A percentile compares a stretch with the other conserved stretches of the same genome.
Evolutionary conservation across 2,329 filamentous ascomycete genomes (phyloP).

Genomic region (Chrysoporthe cubensis): DNA sequence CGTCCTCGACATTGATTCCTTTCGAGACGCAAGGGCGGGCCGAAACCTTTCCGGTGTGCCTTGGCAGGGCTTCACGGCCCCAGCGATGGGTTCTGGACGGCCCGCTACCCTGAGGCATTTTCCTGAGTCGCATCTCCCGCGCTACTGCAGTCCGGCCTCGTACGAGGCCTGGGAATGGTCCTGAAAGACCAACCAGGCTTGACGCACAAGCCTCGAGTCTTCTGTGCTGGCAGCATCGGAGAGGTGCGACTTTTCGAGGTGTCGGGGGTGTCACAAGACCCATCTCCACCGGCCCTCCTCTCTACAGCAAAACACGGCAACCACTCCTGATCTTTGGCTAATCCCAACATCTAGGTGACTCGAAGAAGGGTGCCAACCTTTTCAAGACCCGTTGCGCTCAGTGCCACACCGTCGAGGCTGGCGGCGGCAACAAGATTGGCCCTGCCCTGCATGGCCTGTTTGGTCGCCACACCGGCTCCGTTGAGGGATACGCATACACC

Average conservation of each 20-base stretch:
- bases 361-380: constrained; percentile 95
- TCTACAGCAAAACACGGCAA: too few relatives aligned
- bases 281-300: neutral
- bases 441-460: constrained; percentile 97
- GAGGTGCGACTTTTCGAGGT: constrained; percentile 6
- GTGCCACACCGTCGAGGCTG: constrained; percentile 94
- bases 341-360: constrained; percentile 67
- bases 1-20: neutral
- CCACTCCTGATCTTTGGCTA: neutral
- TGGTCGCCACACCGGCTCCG: constrained; percentile 90
- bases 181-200: neutral
- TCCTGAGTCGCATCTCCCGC: constrained; percentile 30
- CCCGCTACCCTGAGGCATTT: constrained; percentile 42
- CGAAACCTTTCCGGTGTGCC: constrained; percentile 27
- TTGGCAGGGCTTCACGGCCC: constrained; percentile 27
- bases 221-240: neutral
- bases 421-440: constrained; percentile 96
- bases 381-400: constrained; percentile 99
- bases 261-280: neutral
- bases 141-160: constrained; percentile 21
- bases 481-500: constrained; percentile 95
- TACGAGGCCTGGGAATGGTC: neutral
- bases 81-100: neutral
- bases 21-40: neutral
- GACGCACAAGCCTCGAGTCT: neutral